These are phyloP conservation scores for Fusarium udum DNA, from an alignment of 2,329 filamentous ascomycete genomes.

Conservation along the genomic window DNA sequence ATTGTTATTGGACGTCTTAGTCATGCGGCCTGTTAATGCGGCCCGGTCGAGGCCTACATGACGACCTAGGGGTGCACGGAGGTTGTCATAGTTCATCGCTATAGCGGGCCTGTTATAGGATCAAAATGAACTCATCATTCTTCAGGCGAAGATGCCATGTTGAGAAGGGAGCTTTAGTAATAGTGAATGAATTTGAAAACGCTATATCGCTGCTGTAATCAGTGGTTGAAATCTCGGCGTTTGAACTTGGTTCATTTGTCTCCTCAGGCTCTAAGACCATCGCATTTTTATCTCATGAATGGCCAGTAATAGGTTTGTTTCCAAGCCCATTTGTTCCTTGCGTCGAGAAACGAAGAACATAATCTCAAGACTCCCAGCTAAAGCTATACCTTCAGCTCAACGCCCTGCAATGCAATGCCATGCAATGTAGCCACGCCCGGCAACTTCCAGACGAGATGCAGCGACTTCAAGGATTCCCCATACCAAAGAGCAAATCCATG, in stretches of 20 bases:
- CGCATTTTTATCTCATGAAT: neutral
- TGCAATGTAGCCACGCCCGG: slow-evolving; percentile 13
- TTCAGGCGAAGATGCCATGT: neutral
- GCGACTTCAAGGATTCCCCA: slow-evolving; percentile 18
- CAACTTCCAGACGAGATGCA: slow-evolving; percentile 11
- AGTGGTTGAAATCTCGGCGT: neutral
- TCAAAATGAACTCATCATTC: neutral
- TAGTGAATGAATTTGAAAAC: neutral
- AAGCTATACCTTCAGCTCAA: slow-evolving; percentile 5
- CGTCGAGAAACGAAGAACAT: neutral
- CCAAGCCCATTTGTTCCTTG: neutral
- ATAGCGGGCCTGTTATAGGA: neutral
- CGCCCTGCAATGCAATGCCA: slow-evolving; percentile 1
- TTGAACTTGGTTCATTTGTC: neutral
- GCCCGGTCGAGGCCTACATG: slow-evolving; percentile 27
- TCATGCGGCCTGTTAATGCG: slow-evolving; percentile 24
- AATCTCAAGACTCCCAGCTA: neutral
- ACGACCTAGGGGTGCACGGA: slow-evolving; percentile 12
- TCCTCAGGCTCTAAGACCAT: neutral
- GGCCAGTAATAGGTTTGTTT: neutral
- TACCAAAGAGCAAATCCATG: slow-evolving; percentile 2
- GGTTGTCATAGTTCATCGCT: neutral
- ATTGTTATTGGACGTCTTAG: slow-evolving; percentile 5
- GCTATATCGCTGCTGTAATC: neutral
- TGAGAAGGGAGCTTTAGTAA: neutral